Percentiles rank a stretch among this genome's conserved stretches.
Evolutionary conservation across 352 stramenopile genomes (phyloP).

Genomic region (Globisporangium viniferum): DNA sequence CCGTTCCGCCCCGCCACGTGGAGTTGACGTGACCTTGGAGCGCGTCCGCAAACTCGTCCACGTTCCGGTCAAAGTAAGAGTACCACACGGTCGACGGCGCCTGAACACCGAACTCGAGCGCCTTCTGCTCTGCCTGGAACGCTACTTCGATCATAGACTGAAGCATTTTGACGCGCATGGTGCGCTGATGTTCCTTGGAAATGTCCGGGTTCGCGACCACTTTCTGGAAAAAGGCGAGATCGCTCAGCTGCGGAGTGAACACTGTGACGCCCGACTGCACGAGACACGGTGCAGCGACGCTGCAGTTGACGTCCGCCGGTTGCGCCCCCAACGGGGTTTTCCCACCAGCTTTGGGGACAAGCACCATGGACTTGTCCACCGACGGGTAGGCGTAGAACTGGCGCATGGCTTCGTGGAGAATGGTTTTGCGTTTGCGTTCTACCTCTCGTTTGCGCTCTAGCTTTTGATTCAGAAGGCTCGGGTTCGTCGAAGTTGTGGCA

Average conservation of each 20-base stretch:
- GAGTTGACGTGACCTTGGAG: slow-evolving; percentile 42
- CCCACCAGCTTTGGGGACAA: neutral
- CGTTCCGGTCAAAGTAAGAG: slow-evolving; percentile 41
- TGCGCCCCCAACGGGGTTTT: neutral
- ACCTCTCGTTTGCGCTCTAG: neutral
- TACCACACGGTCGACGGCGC: slow-evolving; percentile 64
- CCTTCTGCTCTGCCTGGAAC: slow-evolving; percentile 40
- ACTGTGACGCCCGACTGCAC: slow-evolving; percentile 59
- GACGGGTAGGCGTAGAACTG: slow-evolving; percentile 50
- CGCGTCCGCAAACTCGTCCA: slow-evolving; percentile 55
- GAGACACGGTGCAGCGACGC: slow-evolving; percentile 24
- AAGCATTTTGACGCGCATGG: slow-evolving; percentile 28
- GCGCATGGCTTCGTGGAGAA: slow-evolving; percentile 29
- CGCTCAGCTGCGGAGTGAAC: slow-evolving; percentile 44
- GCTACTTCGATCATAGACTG: slow-evolving; percentile 31
- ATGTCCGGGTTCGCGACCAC: slow-evolving; percentile 18
- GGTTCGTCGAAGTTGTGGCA: neutral
- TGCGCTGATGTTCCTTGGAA: slow-evolving; percentile 19
- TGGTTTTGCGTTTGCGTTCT: slow-evolving; percentile 10
- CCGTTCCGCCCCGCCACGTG: slow-evolving; percentile 18
- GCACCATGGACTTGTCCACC: slow-evolving; percentile 20
- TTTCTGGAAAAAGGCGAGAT: slow-evolving; percentile 21
- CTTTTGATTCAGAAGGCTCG: neutral
- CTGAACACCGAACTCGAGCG: slow-evolving; percentile 41
- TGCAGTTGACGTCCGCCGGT: slow-evolving; percentile 18